Base-by-base conservation (phyloP, 2,329 filamentous ascomycete species). In the Teratosphaeriaceae sp. region DNA sequence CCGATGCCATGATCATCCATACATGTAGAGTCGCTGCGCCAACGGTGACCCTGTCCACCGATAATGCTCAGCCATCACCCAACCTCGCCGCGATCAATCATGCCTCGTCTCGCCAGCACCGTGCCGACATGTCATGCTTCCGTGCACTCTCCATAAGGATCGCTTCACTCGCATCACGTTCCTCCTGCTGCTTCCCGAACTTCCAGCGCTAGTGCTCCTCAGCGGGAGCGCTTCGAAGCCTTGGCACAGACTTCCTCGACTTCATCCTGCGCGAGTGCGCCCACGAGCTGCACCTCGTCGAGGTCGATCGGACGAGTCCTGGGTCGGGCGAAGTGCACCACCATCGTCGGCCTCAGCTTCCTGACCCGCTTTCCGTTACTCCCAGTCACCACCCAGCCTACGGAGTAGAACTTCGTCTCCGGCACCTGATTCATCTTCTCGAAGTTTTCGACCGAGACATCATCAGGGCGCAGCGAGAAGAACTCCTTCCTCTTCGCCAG, bases 381-480 rank as follows among this genome's bases (percentile, higher is more conserved):
- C 12, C 20, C 31, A 3, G 13, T 12, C 20, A 22, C 20, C 31
- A 43, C 13, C 31, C 40, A 43, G 19, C 27, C 33, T 15, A 43
- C 22, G 7, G 20, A 18, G 20, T 26, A 6, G 34, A 33, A 37
- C 31, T 26, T 12, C 22, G 29, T 37, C 11, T 12, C 18, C 5
- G 40, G 21, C 27, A 20, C 30, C 33, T 37, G 40, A 18, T 38
- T 43, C 16, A 20, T 21, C 15, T 29, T 38, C 11, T 19, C n/a
- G n/a, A n/a, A n/a, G n/a, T n/a, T n/a, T n/a, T 4, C 22, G 11
- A 33, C n/a, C 4, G 18, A 1, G 21, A 43, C 20, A 21, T 21
- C 16, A 13, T n/a, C 29, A 19, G 40, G 40, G 13, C 33, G 16
- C 16, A 43, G n/a, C 8, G 24, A 33, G 16, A 31, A 22, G 19